Base-by-base conservation (phyloP, 2,329 filamentous ascomycete species). In the Arthrobotrys megalospora region DNA sequence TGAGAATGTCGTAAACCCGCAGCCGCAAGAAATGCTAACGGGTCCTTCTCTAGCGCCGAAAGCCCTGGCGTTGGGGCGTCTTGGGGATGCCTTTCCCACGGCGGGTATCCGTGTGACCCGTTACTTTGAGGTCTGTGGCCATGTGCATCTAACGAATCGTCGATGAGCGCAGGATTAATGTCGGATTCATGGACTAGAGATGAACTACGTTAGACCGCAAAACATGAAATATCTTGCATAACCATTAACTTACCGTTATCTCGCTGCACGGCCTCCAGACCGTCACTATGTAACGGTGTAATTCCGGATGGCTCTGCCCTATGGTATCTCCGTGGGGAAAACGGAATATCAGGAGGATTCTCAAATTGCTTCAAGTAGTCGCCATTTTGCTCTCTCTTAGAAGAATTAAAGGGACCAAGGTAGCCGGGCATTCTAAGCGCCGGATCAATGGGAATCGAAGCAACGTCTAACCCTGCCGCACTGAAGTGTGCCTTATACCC, bases 21-120 rank as follows among this genome's bases (percentile, higher is more conserved):
- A n/a, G 80, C 80, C 16, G 80, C 80, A 21, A 81, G 71, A 52
- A 80, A 80, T 7, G 79, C 76, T 6, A 80, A 19, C 10, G 79
- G 79, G 28, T 80, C 79, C 60, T 66, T 65, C 55, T 81, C 80
- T 14, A 80, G 50, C 19, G 66, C 69, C 32, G 79, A 73, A 19
- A 79, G 71, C 6, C 48, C 45, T 14, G 65, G 60, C 8, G 65
- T 65, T 4, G 55, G 65, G 3, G 60, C 43, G 28, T 71, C 43
- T 12, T 63, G 60, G 28, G 32, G 58, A 4, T 32, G 36, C 38
- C 43, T 52, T 19, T 38, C 53, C 73, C 73, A 77, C 2, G 48
- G 50, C 5, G 45, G 66, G 16, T 62, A 47, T 28, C 38, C 60
- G 8, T 52, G 60, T 1, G 65, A 21, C 12, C 41, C 32, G 19